A percentile compares a stretch with the other conserved stretches of the same genome.
Conservation (phyloP, 2,329 filamentous ascomycete species). For the Aspergillus tubingensis region DNA sequence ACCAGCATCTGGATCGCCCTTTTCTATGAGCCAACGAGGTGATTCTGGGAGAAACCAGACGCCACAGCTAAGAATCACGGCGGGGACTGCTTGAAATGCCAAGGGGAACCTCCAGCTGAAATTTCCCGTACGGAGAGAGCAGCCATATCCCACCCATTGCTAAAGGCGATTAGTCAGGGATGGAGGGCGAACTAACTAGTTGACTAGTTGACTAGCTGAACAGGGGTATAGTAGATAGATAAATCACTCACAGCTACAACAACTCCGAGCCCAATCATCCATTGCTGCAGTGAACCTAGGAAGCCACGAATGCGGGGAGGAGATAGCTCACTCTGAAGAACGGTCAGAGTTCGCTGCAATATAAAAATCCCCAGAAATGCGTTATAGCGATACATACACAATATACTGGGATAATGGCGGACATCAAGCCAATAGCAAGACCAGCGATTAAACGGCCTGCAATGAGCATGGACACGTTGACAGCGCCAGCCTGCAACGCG, state of each 20-base stretch:
- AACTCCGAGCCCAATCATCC: constrained; percentile 49
- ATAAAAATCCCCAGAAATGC: too few species aligned
- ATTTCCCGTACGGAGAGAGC: constrained; percentile 34
- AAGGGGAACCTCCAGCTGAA: constrained; percentile 42
- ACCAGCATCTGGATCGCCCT: constrained; percentile 36
- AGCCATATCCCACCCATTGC: constrained; percentile 55
- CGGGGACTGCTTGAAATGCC: constrained; percentile 42
- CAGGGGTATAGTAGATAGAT: background rate
- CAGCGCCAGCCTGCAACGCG: constrained; percentile 37
- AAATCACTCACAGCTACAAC: constrained; percentile 39
- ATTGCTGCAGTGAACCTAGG: constrained; percentile 47
- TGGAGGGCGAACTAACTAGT: background rate
- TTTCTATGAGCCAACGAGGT: constrained; percentile 42
- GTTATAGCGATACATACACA: constrained; percentile 32
- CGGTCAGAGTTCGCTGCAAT: background rate
- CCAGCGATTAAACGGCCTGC: constrained; percentile 54
- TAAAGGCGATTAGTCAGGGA: constrained; percentile 26
- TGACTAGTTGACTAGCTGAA: too few species aligned
- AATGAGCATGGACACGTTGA: constrained; percentile 46
- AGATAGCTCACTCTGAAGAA: constrained; percentile 40
- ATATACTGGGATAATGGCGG: constrained; percentile 51
- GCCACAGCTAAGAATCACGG: constrained; percentile 39
- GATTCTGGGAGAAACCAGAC: constrained; percentile 38
- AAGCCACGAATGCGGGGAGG: constrained; percentile 42
- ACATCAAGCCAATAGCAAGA: constrained; percentile 52